Evolutionary conservation across 2,329 filamentous ascomycete genomes (phyloP).

Genomic region (Lasiodiplodia citricola): DNA sequence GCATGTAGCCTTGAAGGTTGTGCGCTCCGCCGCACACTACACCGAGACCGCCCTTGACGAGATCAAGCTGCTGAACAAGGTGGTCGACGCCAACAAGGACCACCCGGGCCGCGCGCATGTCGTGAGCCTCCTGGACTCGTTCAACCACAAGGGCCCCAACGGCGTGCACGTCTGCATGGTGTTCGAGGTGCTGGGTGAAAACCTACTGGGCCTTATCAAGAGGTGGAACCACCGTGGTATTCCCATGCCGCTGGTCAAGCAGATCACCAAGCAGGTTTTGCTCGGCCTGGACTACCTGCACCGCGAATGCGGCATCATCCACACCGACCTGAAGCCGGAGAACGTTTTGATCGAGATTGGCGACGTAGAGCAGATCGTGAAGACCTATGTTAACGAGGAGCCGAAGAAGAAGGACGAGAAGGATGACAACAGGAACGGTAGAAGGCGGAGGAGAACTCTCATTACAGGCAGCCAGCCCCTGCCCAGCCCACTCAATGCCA

Average conservation of each 20-base stretch:
- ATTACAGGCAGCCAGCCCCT: conserved; percentile 97
- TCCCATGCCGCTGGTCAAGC: conserved; percentile 94
- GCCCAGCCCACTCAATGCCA: conserved; percentile 91
- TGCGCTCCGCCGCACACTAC: conserved; percentile 96
- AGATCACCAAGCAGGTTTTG: conserved; percentile 97
- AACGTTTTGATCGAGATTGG: conserved; percentile 99
- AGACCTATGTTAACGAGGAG: conserved; percentile 90
- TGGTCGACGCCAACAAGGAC: conserved; percentile 91
- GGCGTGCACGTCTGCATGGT: conserved; percentile 99
- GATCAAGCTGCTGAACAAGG: conserved; percentile 96
- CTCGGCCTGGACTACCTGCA: conserved; percentile 96
- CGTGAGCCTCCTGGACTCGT: conserved; percentile 93
- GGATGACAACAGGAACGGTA: conserved; percentile 89
- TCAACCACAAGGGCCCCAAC: conserved; percentile 96
- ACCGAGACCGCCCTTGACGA: conserved; percentile 98
- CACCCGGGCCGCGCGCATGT: conserved; percentile 95
- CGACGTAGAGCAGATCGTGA: conserved; percentile 97
- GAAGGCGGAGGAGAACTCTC: conserved; percentile 85
- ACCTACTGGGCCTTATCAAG: conserved; percentile 93
- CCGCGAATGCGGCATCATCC: conserved; percentile 97
- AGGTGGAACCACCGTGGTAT: conserved; percentile 98
- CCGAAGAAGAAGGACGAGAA: conserved; percentile 69
- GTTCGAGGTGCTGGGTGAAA: conserved; percentile 96
- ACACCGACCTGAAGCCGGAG: conserved; percentile 96
- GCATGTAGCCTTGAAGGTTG: conserved; percentile 97